These are phyloP conservation scores for Gracilaria gracilis DNA, from an alignment of 23 red algal genomes.

Conservation along the genomic window DNA sequence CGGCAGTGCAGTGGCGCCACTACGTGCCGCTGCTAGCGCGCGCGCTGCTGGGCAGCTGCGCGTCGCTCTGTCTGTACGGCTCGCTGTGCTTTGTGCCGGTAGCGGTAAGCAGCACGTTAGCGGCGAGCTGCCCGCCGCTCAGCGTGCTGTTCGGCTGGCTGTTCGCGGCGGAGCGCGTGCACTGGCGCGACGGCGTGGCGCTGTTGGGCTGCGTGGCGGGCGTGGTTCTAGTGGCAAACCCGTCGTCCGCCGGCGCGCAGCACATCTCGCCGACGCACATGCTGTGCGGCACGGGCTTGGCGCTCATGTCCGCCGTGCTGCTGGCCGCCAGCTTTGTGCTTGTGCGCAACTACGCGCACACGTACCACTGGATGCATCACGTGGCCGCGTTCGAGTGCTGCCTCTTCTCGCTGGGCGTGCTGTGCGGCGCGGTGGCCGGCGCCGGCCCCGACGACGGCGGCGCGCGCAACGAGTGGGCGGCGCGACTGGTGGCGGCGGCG, in stretches of 20 bases:
- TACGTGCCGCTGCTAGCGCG: background rate
- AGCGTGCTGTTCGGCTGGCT: background rate
- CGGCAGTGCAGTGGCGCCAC: no score
- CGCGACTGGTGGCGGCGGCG: background rate
- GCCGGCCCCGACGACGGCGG: background rate
- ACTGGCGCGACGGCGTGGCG: background rate
- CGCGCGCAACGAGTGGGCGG: background rate
- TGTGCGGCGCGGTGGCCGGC: background rate
- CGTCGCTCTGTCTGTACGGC: background rate
- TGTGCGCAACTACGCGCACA: background rate
- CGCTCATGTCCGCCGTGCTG: background rate
- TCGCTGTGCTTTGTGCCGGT: background rate
- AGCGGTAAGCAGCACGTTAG: background rate
- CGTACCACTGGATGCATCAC: background rate
- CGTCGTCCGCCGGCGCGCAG: background rate
- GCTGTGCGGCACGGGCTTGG: background rate
- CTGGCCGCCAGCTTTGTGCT: background rate
- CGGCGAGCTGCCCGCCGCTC: background rate
- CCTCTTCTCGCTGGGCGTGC: background rate
- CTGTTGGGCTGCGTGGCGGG: background rate
- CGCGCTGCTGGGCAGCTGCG: background rate
- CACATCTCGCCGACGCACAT: background rate
- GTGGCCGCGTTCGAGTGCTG: background rate
- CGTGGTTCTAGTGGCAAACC: background rate
- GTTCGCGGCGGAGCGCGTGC: background rate